A percentile compares a stretch with the other conserved stretches of the same genome.
These are phyloP conservation scores for Mrakia blollopis DNA, from an alignment of 768 basidiomycete species.

Conservation along the genomic window DNA sequence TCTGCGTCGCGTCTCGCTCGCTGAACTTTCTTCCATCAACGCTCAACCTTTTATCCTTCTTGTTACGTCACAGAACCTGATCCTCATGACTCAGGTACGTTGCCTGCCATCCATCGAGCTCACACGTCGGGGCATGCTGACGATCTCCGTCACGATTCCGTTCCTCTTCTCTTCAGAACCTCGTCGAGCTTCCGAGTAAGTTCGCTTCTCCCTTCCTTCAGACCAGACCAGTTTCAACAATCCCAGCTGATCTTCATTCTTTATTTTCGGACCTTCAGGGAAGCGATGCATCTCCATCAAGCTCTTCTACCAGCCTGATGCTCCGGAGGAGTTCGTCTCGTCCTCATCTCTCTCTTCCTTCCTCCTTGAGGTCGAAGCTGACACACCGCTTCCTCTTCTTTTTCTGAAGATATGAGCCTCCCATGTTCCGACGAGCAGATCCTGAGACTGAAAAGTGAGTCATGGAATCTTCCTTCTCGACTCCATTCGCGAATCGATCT, in stretches of 20 bases:
- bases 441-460: conserved; percentile 2
- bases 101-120: no score
- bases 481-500: background rate
- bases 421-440: conserved; percentile 1
- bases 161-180: background rate
- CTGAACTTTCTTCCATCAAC: background rate
- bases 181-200: conserved; percentile 20
- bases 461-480: background rate
- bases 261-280: background rate
- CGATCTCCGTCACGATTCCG: no score
- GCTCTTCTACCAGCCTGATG: conserved; percentile 19
- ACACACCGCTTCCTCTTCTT: no score
- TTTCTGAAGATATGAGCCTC: conserved; percentile 6
- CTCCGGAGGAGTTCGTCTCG: conserved; percentile 9
- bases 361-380: background rate
- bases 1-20: background rate
- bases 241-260: background rate
- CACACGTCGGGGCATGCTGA: no score
- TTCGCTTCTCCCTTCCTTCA: background rate
- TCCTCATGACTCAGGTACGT: conserved; percentile 20
- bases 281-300: conserved; percentile 25
- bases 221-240: no score
- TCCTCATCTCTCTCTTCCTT: background rate
- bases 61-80: background rate
- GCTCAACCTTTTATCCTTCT: background rate